Conservation (phyloP, 768 basidiomycete genomes). For the Tricholoma saponaceum region DNA sequence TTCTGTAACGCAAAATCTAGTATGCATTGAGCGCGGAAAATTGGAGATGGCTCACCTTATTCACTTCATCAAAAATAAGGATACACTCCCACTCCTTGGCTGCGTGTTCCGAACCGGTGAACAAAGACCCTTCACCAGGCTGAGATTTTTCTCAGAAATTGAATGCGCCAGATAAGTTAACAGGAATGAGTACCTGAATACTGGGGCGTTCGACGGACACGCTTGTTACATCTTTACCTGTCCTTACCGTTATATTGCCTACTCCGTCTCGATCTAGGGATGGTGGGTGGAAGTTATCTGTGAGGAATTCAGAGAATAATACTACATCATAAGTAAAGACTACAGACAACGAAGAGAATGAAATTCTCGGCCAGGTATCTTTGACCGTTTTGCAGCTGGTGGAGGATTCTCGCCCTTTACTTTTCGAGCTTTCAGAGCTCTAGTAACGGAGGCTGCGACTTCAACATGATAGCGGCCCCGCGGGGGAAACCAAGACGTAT, state of each 20-base stretch:
- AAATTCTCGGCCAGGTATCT: slow-evolving; percentile 62
- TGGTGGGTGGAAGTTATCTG: slow-evolving; percentile 76
- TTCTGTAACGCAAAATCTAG: slow-evolving; percentile 35
- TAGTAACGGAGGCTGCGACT: slow-evolving; percentile 59
- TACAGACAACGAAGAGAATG: slow-evolving; percentile 74
- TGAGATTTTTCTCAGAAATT: slow-evolving; percentile 18
- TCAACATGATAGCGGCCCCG: slow-evolving; percentile 55
- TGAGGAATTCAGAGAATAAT: background rate
- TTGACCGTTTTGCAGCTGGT: slow-evolving; percentile 29
- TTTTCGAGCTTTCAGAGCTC: slow-evolving; percentile 67
- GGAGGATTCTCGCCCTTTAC: slow-evolving; percentile 46
- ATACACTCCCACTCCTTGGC: slow-evolving; percentile 74
- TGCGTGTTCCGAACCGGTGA: slow-evolving; percentile 51
- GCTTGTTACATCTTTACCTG: slow-evolving; percentile 44
- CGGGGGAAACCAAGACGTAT: slow-evolving; percentile 52
- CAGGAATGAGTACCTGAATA: slow-evolving; percentile 44
- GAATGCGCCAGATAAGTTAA: background rate
- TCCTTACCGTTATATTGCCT: slow-evolving; percentile 61
- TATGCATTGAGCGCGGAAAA: background rate
- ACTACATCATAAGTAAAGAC: background rate
- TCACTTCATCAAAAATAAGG: slow-evolving; percentile 74
- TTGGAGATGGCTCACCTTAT: slow-evolving; percentile 44
- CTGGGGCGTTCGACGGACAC: slow-evolving; percentile 66
- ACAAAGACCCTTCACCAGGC: slow-evolving; percentile 52
- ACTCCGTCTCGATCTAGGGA: slow-evolving; percentile 63